phyloP scores from a whole-genome alignment of 2,329 filamentous ascomycete genomes.

The Colletotrichum salicis region DNA sequence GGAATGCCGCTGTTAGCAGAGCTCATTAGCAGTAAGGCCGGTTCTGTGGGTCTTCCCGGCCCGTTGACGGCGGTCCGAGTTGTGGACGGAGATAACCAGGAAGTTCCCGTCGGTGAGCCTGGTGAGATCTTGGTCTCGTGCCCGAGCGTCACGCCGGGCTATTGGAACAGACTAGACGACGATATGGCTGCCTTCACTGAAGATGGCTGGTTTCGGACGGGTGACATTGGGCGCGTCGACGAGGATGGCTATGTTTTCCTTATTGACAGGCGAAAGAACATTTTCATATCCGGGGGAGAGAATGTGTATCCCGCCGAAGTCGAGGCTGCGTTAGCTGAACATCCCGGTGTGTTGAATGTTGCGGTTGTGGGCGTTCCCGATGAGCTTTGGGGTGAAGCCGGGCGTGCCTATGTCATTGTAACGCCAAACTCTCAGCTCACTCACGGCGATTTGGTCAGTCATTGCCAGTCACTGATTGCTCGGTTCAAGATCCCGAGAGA shows the following conservation, averaged over 20 bases:
- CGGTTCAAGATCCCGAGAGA: conserved; percentile 26
- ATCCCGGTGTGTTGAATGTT: conserved; percentile 18
- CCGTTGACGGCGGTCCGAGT: conserved; percentile 24
- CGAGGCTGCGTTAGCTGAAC: conserved; percentile 14
- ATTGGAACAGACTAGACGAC: conserved; percentile 27
- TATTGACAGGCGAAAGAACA: conserved; percentile 25
- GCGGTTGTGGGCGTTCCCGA: conserved; percentile 24
- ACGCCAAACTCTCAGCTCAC: not conserved
- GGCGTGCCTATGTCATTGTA: conserved; percentile 22
- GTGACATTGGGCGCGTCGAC: conserved; percentile 30
- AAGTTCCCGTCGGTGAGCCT: conserved; percentile 2
- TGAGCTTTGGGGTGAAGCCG: conserved; percentile 26
- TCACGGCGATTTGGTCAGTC: not conserved
- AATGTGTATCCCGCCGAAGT: conserved; percentile 33
- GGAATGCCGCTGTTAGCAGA: conserved; percentile 24
- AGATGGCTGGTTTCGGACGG: conserved; percentile 33
- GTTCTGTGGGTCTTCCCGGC: conserved; percentile 26
- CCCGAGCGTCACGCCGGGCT: conserved; percentile 22
- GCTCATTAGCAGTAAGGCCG: conserved; percentile 20
- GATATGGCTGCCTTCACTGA: conserved; percentile 18
- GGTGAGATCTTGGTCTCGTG: conserved; percentile 29
- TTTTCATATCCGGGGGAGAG: conserved; percentile 33
- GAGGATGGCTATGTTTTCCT: conserved; percentile 26
- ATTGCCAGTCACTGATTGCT: conserved; percentile 18
- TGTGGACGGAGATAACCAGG: conserved; percentile 17